Conservation (phyloP, 2,329 filamentous ascomycete species). For the Cercospora sp. region DNA sequence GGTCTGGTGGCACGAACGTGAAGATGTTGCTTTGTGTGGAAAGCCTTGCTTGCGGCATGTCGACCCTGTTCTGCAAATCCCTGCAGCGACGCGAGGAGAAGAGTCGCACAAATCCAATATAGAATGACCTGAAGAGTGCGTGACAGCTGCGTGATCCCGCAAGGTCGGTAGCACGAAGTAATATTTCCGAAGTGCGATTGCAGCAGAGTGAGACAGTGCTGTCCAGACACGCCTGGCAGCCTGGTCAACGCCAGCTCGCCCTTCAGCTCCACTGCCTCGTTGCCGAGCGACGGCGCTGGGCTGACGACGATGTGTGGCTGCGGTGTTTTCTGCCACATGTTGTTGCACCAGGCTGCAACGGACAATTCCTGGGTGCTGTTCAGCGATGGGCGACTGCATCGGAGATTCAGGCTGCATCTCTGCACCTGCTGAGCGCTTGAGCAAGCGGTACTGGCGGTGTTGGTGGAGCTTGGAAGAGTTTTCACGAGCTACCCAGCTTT, state of each 20-base stretch:
- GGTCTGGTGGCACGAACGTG: slow-evolving; percentile 12
- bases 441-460: not conserved
- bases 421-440: not conserved
- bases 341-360: slow-evolving; percentile 15
- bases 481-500: slow-evolving; percentile 18
- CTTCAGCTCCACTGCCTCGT: not conserved
- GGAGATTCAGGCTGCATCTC: not conserved
- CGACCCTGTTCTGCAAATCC: slow-evolving; percentile 8
- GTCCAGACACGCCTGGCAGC: not conserved
- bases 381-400: not conserved
- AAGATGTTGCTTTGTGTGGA: slow-evolving; percentile 13
- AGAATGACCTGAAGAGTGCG: not conserved
- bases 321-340: slow-evolving; percentile 7
- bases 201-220: slow-evolving; percentile 9
- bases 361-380: not conserved
- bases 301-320: not conserved
- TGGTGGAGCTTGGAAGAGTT: slow-evolving; percentile 9
- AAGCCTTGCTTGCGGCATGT: slow-evolving; percentile 14
- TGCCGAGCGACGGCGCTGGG: slow-evolving; percentile 1
- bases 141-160: slow-evolving; percentile 21
- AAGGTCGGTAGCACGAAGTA: slow-evolving; percentile 14
- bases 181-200: slow-evolving; percentile 15
- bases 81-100: slow-evolving; percentile 13
- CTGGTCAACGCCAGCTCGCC: slow-evolving; percentile 13
- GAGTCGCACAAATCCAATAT: not conserved